These are phyloP conservation scores for Jasminum sambac DNA, from an alignment of 257 asterid species.

Conservation along the genomic window DNA sequence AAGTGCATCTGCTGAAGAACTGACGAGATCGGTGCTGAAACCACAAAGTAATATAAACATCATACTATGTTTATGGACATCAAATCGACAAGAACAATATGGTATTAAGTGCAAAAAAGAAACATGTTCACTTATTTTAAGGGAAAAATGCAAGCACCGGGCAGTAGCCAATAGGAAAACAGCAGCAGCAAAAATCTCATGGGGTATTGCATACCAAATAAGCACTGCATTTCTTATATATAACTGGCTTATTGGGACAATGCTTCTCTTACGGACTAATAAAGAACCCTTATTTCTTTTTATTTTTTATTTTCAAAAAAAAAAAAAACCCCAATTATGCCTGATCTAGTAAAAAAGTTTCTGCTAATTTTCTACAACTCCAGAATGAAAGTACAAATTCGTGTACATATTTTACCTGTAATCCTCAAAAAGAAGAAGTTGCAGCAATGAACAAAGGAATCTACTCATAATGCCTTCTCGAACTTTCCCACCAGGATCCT, in stretches of 20 bases:
- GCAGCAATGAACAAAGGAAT: conserved; percentile 75
- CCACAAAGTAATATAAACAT: conserved; percentile 27
- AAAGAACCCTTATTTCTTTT: neutral
- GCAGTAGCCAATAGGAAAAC: neutral
- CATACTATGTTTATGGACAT: conserved; percentile 5
- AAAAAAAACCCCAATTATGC: no score
- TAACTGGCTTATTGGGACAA: neutral
- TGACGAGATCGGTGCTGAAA: conserved; percentile 80
- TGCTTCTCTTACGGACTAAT: neutral
- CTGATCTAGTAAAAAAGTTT: neutral
- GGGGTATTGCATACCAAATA: neutral
- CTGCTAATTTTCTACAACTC: neutral
- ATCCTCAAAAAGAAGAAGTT: conserved; percentile 85
- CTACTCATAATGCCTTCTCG: conserved; percentile 82
- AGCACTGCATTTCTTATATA: neutral
- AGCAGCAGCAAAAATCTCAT: neutral
- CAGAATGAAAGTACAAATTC: conserved; percentile 2
- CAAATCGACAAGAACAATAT: conserved; percentile 7
- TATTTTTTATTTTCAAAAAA: no score
- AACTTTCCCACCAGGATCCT: conserved; percentile 59
- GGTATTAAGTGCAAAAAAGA: conserved; percentile 8
- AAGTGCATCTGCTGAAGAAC: conserved; percentile 93
- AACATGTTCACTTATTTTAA: neutral
- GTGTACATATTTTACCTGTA: conserved; percentile 58
- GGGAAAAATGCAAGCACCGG: neutral